A percentile compares a stretch with the other conserved stretches of the same genome.
These are phyloP conservation scores for Fusarium pseudocircinatum DNA, from an alignment of 2,329 filamentous ascomycete genomes.

Conservation along the genomic window DNA sequence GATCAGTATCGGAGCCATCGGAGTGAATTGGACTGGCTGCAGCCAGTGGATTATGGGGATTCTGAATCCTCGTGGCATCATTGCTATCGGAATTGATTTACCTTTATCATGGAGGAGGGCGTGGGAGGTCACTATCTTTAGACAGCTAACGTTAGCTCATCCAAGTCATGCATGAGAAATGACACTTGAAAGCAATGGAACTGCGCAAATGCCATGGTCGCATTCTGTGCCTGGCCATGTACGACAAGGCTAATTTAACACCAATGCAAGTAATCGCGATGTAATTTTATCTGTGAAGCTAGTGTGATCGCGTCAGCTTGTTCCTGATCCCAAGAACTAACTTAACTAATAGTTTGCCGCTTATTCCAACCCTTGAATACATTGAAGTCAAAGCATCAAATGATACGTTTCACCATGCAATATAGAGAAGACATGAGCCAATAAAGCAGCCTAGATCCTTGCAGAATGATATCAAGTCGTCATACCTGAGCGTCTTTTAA, in stretches of 20 bases:
- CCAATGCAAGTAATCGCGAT: background rate
- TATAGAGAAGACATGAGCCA: background rate
- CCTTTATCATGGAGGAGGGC: slow-evolving; percentile 6
- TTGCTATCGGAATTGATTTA: slow-evolving; percentile 16
- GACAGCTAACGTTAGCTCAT: slow-evolving; percentile 9
- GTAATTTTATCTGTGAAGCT: slow-evolving; percentile 1
- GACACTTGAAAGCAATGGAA: slow-evolving; percentile 1
- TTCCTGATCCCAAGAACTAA: background rate
- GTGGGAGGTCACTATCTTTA: slow-evolving; percentile 31
- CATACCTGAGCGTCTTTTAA: background rate
- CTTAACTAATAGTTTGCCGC: background rate
- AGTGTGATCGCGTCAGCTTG: background rate
- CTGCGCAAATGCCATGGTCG: background rate
- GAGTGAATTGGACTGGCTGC: slow-evolving; percentile 32
- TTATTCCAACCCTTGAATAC: slow-evolving; percentile 5
- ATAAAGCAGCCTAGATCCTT: background rate
- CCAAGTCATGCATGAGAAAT: slow-evolving; percentile 9
- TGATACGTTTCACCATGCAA: slow-evolving; percentile 10
- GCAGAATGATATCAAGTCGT: background rate
- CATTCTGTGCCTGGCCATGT: background rate
- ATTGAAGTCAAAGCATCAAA: slow-evolving; percentile 5
- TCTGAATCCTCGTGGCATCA: slow-evolving; percentile 17
- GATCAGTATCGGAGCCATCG: slow-evolving; percentile 33
- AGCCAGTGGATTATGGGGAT: slow-evolving; percentile 16
- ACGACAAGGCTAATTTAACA: slow-evolving; percentile 1